phyloP scores from a whole-genome alignment of 2,329 filamentous ascomycete species.

The Allantophomopsis lycopodina region DNA sequence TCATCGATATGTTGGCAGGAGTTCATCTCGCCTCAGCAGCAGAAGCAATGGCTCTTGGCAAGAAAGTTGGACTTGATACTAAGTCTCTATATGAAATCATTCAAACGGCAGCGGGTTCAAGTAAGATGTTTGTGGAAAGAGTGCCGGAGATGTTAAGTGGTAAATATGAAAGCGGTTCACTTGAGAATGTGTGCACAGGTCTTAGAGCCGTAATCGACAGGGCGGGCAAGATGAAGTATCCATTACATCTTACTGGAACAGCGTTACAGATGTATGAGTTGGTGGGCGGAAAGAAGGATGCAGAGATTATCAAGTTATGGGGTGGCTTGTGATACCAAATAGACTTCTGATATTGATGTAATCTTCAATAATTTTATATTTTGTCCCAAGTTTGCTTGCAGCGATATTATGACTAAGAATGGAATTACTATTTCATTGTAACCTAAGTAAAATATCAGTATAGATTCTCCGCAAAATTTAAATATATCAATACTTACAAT shows the following conservation, averaged over 20 bases:
- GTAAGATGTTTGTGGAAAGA: constrained; percentile 22
- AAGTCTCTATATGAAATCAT: constrained; percentile 29
- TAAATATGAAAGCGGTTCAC: too few relatives aligned
- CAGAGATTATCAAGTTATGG: not conserved
- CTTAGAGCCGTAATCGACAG: not conserved
- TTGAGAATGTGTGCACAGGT: too few relatives aligned
- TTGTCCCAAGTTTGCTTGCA: too few relatives aligned
- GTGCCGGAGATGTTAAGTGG: constrained; percentile 19
- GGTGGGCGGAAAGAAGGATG: not conserved
- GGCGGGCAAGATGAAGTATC: not conserved
- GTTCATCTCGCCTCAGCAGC: constrained; percentile 38
- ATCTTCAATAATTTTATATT: too few relatives aligned
- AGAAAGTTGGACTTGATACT: constrained; percentile 34
- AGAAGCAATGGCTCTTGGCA: constrained; percentile 39
- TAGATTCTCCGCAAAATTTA: too few relatives aligned
- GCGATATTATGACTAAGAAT: too few relatives aligned
- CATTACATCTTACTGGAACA: not conserved
- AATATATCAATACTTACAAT: constrained; percentile 29
- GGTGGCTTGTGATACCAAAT: constrained; percentile 14
- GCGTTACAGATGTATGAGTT: not conserved
- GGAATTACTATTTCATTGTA: too few relatives aligned
- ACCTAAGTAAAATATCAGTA: too few relatives aligned
- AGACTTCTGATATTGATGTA: too few relatives aligned
- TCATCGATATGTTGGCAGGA: constrained; percentile 43
- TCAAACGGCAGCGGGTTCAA: constrained; percentile 17